These are phyloP conservation scores for Aspergillus carbonarius DNA, from an alignment of 2,329 filamentous ascomycete genomes.

Conservation along the genomic window DNA sequence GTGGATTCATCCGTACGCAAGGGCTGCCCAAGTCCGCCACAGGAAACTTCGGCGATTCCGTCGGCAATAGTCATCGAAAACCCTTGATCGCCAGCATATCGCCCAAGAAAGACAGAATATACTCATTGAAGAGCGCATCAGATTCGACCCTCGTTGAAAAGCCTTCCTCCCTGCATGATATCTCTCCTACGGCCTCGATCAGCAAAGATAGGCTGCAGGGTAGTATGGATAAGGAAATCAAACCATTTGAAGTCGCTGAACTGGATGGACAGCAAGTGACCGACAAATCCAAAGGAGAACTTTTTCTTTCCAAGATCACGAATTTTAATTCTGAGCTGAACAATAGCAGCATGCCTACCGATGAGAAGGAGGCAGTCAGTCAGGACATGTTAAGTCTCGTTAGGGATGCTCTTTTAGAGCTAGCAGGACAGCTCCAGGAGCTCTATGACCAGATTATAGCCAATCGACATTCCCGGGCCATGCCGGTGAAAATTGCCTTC, in stretches of 20 bases:
- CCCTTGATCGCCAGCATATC: not conserved
- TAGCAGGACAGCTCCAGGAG: conserved; percentile 28
- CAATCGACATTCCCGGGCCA: conserved; percentile 23
- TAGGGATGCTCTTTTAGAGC: conserved; percentile 32
- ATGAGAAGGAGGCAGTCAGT: conserved; percentile 16
- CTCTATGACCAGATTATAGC: conserved; percentile 22
- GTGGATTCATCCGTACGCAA: conserved; percentile 40
- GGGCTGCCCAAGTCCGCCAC: conserved; percentile 29
- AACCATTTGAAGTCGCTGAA: conserved; percentile 33
- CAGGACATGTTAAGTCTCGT: conserved; percentile 29
- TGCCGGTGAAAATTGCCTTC: conserved; percentile 20
- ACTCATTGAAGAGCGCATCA: conserved; percentile 11
- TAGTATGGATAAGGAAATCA: conserved; percentile 8
- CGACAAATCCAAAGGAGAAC: conserved; percentile 7
- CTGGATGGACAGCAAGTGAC: conserved; percentile 36
- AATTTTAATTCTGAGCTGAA: conserved; percentile 20
- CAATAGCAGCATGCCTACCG: conserved; percentile 3
- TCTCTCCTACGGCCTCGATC: conserved; percentile 4
- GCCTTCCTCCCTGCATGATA: not conserved
- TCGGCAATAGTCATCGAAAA: conserved; percentile 12
- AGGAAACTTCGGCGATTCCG: conserved; percentile 24
- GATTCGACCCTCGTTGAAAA: conserved; percentile 1
- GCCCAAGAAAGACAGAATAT: conserved; percentile 1
- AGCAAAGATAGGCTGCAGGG: conserved; percentile 1
- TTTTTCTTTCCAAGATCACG: conserved; percentile 21